Base-by-base conservation (phyloP, 306 rosid genomes). In the Cucurbita moschata region DNA sequence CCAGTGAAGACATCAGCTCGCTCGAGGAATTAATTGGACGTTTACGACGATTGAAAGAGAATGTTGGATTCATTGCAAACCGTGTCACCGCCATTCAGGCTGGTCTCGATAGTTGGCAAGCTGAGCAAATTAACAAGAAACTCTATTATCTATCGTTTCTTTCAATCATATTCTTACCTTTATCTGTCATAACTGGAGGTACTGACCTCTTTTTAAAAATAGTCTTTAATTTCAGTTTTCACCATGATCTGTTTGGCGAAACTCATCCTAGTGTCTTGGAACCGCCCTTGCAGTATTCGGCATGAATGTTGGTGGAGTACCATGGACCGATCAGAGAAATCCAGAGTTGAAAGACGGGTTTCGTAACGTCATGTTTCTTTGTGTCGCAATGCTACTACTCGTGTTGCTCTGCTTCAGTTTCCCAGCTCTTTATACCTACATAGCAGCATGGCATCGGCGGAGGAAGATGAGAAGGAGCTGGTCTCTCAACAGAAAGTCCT, bases 291-390 rank as follows among this genome's bases (percentile, higher is more conserved):
- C 95, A 94, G 97, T 91, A 46, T 94, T 94, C 74, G 97, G 98
- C 80, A 94, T 94, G 98, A 94, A 91, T 75, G 98, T 94, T 9
- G 96, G 96, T 37, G 97, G 97, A 77, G 95, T 91, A 83, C 98
- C 98, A 39, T 94, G 98, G 98, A 94, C 97, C 3, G 92, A 81
- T 44, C 96, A 90, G 75, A 82, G 70, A 35, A 47, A 77, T 47
- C 88, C 95, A 0, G 81, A 57, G 37, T 74, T 84, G 57, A 85
- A 84, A 56, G 80, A 94, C 43, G 97, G 97, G 71, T 94, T 94
- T 78, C 92, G 91, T 11, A 88, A 94, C 39, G 98, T 94, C 65
- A 82, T 94, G 90, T 38, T 94, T 30, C 76, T 94, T n/a, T 87
- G 92, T 15, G 75, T 85, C 8, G 77, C 72, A 10, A 78, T 84